Base-by-base conservation (phyloP, 1,284 basidiomycete species). In the Golubevia sp. region DNA sequence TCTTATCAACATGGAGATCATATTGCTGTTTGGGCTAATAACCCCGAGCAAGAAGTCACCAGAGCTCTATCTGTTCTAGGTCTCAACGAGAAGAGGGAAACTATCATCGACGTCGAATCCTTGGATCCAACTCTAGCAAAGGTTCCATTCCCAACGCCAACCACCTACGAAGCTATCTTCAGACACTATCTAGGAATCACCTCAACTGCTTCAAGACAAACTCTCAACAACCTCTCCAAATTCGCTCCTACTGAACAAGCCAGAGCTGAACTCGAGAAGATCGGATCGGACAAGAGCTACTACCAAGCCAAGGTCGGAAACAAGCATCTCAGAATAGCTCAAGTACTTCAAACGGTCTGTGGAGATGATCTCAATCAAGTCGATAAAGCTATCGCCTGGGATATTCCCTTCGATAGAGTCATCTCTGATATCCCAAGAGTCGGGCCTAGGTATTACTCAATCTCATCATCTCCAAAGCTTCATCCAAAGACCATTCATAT, bases 1-100 rank as follows among this genome's bases (percentile, higher is more conserved):
- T 92, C 91, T n/a, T 99, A 99, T 85, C 96, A 98, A 85, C 94
- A 97, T 74, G 96, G 96, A 65, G 96, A 99, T 85, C 96, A 99
- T 84, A 90, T 97, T 68, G 96, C 94, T 67, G 89, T 99, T 55
- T 99, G 97, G 97, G 94, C 97, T 18, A 90, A 90, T 64, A 99
- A 99, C 85, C 89, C 96, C 2, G 93, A 97, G 69, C 82, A 90
- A 58, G 94, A 98, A 82, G 94, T 98, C 50, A 90, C 93, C 62
- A 91, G 96, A 62, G 88, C 96, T 52, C 88, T 99, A 23, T 90
- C 89, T 68, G 88, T 92, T 58, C 90, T 99, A 54, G 95, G 95
- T 24, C 88, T 99, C 2, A 87, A 88, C 68, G 74, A 83, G 21
- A 85, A 86, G 60, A 23, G 48, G 24, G 21, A 2, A 18, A 5